Conservation (phyloP, 345 rosid species). For the Punica granatum region DNA sequence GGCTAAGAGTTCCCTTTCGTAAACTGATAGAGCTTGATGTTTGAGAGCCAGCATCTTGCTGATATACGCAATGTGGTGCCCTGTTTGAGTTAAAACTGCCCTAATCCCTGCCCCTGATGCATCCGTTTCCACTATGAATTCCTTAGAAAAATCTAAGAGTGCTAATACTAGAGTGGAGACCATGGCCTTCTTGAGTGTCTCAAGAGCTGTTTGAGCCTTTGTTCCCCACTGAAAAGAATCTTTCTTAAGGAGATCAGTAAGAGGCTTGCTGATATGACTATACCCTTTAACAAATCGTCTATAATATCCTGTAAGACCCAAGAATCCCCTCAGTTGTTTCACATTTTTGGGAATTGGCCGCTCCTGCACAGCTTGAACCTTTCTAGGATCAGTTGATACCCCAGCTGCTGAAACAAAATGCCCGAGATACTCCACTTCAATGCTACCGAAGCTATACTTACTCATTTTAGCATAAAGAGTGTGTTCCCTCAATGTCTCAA, state of each 20-base stretch:
- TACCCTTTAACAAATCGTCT: neutral
- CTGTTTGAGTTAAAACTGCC: neutral
- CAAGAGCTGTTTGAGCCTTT: neutral
- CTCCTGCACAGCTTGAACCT: neutral
- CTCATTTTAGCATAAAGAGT: neutral
- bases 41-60: neutral
- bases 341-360: neutral
- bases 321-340: neutral
- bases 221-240: neutral
- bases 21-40: neutral
- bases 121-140: neutral
- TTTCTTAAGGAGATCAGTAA: neutral
- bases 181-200: neutral
- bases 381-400: neutral
- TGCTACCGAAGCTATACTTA: neutral
- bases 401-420: neutral
- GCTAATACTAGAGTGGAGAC: neutral
- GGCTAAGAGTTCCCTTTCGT: neutral
- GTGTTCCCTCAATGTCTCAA: neutral
- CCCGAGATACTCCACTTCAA: conserved; percentile 1
- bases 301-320: neutral
- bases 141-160: neutral
- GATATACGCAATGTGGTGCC: neutral
- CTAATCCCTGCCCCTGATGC: neutral
- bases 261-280: neutral